A percentile compares a stretch with the other conserved stretches of the same genome.
Conservation (phyloP, 2,329 filamentous ascomycete genomes). For the Sclerotiophoma versabilis region DNA sequence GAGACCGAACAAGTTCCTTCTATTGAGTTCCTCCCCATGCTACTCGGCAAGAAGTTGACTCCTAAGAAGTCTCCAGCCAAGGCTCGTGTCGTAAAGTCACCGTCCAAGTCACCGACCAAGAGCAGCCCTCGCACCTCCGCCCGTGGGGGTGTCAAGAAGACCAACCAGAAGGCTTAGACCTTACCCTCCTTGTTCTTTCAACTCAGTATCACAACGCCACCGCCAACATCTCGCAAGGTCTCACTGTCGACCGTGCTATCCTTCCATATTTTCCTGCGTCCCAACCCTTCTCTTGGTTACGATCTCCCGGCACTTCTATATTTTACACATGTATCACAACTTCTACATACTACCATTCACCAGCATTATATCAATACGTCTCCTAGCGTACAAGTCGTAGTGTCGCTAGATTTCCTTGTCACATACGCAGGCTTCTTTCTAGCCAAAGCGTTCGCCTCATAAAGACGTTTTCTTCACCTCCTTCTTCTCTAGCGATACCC, state of each 20-base stretch:
- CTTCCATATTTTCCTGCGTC: neutral
- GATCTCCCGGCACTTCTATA: neutral
- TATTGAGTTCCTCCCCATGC: conserved; percentile 42
- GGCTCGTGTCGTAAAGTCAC: conserved; percentile 15
- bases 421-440: neutral
- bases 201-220: neutral
- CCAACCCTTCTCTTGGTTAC: neutral
- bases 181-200: neutral
- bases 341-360: neutral
- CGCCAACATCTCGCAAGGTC: neutral
- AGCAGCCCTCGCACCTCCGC: conserved; percentile 21
- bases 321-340: conserved; percentile 1
- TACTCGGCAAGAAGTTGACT: conserved; percentile 24
- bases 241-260: neutral
- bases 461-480: neutral
- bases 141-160: conserved; percentile 38
- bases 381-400: conserved; percentile 5
- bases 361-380: conserved; percentile 2
- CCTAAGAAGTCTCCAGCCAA: conserved; percentile 25
- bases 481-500: neutral
- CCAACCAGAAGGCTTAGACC: conserved; percentile 18
- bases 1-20: conserved; percentile 38
- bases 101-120: conserved; percentile 23
- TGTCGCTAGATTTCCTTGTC: neutral
- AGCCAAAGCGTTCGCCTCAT: neutral